Evolutionary conservation across 306 rosid genomes (phyloP).

Genomic region (Fragaria iinumae): DNA sequence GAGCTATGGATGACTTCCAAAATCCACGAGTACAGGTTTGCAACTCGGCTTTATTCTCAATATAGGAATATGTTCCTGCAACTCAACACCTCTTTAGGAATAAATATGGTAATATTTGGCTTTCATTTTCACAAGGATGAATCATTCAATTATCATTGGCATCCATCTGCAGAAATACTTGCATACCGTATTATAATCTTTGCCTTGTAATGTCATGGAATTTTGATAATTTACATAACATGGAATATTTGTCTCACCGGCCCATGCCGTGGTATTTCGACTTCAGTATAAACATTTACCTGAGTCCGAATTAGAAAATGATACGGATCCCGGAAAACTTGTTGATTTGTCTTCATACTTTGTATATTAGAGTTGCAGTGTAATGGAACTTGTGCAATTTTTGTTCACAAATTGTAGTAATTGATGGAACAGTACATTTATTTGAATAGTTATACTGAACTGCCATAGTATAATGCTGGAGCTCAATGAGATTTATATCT

Average conservation of each 20-base stretch:
- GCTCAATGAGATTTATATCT: neutral
- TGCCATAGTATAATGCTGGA: neutral
- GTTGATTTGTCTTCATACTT: neutral
- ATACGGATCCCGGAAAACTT: neutral
- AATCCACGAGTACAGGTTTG: conserved; percentile 79
- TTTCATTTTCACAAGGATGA: neutral
- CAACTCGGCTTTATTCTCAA: conserved; percentile 3
- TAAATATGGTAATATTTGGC: neutral
- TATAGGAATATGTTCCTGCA: neutral
- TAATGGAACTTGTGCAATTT: neutral
- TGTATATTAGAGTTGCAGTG: neutral
- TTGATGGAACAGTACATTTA: neutral
- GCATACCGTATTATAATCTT: neutral
- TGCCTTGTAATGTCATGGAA: neutral
- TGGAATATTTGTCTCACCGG: neutral
- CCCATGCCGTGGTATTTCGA: neutral
- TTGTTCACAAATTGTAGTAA: neutral
- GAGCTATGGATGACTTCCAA: conserved; percentile 72
- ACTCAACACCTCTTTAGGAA: neutral
- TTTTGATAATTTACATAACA: neutral
- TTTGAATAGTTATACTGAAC: neutral
- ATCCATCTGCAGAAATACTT: neutral
- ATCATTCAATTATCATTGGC: neutral
- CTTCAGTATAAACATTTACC: neutral
- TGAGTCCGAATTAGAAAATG: neutral